Conservation (phyloP, 176 grass and related monocot species). For the Saccharum spontaneum region DNA sequence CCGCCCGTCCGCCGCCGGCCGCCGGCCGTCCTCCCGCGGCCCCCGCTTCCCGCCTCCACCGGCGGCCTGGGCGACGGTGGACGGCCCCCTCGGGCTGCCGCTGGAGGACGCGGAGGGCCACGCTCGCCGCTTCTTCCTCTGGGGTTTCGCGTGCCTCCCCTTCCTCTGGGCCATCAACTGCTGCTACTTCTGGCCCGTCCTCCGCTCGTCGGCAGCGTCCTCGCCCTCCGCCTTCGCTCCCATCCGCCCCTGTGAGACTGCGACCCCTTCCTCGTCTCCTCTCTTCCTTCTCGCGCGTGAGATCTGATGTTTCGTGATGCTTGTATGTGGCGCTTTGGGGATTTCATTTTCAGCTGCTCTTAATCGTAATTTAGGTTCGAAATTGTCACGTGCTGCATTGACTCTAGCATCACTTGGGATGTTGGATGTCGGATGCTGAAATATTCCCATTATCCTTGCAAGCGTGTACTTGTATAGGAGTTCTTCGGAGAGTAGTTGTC, state of each 20-base stretch:
- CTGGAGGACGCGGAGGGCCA: conserved; percentile 72
- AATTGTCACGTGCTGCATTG: background rate
- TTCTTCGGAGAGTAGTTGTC: background rate
- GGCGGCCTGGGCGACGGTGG: conserved; percentile 70
- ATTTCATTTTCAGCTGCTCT: background rate
- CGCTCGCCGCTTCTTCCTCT: conserved; percentile 76
- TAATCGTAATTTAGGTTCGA: background rate
- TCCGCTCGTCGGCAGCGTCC: conserved; percentile 38
- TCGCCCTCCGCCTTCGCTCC: conserved; percentile 44
- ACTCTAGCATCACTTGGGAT: background rate
- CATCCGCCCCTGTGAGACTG: conserved; percentile 73
- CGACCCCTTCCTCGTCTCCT: background rate
- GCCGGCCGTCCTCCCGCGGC: background rate
- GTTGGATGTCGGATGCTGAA: background rate
- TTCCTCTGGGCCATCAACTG: conserved; percentile 97
- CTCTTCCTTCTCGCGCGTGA: background rate
- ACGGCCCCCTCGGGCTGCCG: conserved; percentile 72
- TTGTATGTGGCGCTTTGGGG: too few species aligned
- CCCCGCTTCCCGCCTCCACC: conserved; percentile 29
- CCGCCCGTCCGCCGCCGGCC: background rate
- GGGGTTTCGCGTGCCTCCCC: conserved; percentile 92
- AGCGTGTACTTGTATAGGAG: background rate
- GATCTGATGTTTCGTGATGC: background rate
- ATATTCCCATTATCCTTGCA: background rate
- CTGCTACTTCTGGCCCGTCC: conserved; percentile 96